phyloP scores from a whole-genome alignment of 768 basidiomycete species.

The Suillus brevipes region DNA sequence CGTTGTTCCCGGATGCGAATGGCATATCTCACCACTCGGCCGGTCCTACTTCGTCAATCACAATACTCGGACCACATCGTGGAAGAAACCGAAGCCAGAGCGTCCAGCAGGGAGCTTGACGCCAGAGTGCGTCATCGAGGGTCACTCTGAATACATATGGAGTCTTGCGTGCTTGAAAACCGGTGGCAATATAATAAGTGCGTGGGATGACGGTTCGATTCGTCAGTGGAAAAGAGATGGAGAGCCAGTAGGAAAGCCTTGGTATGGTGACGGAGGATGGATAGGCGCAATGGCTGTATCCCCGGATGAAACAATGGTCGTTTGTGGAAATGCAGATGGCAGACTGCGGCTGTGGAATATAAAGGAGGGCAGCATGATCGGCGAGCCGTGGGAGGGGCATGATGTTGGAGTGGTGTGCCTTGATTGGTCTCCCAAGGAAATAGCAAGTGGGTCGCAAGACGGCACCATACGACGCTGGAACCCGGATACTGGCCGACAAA shows the following conservation, averaged over 20 bases:
- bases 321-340: background rate
- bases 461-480: conserved; percentile 15
- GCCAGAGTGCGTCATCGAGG: background rate
- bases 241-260: background rate
- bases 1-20: background rate
- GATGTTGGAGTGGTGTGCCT: conserved; percentile 1
- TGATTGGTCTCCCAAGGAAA: conserved; percentile 15
- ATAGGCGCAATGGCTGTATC: background rate
- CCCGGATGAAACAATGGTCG: background rate
- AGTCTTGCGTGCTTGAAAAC: background rate
- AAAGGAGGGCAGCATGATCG: background rate
- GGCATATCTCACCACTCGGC: background rate
- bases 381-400: background rate
- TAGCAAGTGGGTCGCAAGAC: conserved; percentile 13
- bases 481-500: background rate
- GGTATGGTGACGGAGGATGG: background rate
- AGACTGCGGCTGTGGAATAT: background rate
- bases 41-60: no score
- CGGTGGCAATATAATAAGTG: background rate
- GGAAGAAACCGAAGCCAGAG: no score
- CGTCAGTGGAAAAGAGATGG: background rate
- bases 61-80: no score
- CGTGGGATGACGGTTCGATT: background rate
- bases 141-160: background rate
- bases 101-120: background rate